Evolutionary conservation across 2,329 filamentous ascomycete genomes (phyloP).

Genomic region (Clonostachys byssicola): DNA sequence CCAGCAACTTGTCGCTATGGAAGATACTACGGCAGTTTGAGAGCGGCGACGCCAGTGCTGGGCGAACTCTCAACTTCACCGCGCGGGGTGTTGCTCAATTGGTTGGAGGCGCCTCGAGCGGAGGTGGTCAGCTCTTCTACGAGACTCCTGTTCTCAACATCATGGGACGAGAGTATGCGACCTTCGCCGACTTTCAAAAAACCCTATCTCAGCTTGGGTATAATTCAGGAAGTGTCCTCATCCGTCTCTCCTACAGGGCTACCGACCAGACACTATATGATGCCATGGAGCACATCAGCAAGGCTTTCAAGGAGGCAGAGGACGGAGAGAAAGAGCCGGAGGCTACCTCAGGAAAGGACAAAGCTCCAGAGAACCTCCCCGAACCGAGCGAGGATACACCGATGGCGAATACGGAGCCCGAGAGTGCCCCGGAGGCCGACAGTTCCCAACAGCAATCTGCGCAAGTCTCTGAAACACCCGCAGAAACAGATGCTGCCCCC

Average conservation of each 20-base stretch:
- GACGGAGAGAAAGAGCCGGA: conserved; percentile 10
- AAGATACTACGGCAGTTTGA: conserved; percentile 87
- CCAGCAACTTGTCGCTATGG: conserved; percentile 87
- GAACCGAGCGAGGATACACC: conserved; percentile 8
- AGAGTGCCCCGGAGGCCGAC: background rate
- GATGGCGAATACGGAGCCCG: conserved; percentile 12
- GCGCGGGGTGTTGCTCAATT: conserved; percentile 70
- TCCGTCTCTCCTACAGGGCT: conserved; percentile 72
- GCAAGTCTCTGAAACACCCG: background rate
- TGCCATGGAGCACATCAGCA: conserved; percentile 76
- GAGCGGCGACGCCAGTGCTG: conserved; percentile 60
- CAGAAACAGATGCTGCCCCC: background rate
- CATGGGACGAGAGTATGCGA: conserved; percentile 73
- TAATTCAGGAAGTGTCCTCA: conserved; percentile 75
- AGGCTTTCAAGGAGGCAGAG: conserved; percentile 62
- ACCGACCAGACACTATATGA: conserved; percentile 79
- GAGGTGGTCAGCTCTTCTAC: conserved; percentile 78
- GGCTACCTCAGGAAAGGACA: conserved; percentile 2
- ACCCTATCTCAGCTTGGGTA: conserved; percentile 83
- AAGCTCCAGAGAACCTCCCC: conserved; percentile 4
- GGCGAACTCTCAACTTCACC: conserved; percentile 72
- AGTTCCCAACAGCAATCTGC: conserved; percentile 1
- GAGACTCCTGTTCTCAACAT: conserved; percentile 83
- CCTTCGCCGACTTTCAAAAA: conserved; percentile 82
- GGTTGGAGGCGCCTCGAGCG: conserved; percentile 45